Base-by-base conservation (phyloP, 148 eudicot species). In the Rhododendron ferrugineum region DNA sequence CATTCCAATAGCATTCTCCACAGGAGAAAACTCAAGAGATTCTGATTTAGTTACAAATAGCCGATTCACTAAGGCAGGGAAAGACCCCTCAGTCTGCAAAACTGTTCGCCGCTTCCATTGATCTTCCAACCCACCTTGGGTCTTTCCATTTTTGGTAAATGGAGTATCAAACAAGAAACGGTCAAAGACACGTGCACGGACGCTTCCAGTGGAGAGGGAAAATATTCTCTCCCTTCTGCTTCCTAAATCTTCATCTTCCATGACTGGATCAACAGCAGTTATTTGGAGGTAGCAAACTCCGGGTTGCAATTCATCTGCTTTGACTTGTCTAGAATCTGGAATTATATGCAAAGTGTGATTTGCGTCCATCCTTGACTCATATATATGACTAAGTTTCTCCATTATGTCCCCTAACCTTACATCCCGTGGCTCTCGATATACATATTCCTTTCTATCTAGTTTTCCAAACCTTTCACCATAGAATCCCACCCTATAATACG, bases 231-330 rank as follows among this genome's bases (percentile, higher is more conserved):
- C 99, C 85, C 99, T 95, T 89, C 99, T 93, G 87, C 99, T 97
- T 75, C 98, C 99, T 32, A 97, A 87, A 84, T 97, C 98, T 91
- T 97, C 99, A 89, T 97, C 99, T 91, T 97, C 99, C 99, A 97
- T 97, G 34, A 97, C 99, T 23, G 99, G 98, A 86, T 97, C 99
- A 72, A 97, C 99, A 49, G 99, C 99, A 86, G 99, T 97, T 87
- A 97, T 96, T 88, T 97, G 99, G 87, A 97, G 86, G 89, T 97
- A 95, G 89, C 98, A 95, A 84, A 93, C 96, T 79, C 96, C 98
- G 13, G 95, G 91, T 90, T 95, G 96, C 93, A 97, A 91, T 84
- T 94, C 98, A 47, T 95, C 99, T 18, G 94, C 91, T 87, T 93
- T 97, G 79, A 97, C 99, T 92, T 97, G 98, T 88, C 99, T 93